Base-by-base conservation (phyloP, 106 monocot species). In the Hemerocallis citrina region DNA sequence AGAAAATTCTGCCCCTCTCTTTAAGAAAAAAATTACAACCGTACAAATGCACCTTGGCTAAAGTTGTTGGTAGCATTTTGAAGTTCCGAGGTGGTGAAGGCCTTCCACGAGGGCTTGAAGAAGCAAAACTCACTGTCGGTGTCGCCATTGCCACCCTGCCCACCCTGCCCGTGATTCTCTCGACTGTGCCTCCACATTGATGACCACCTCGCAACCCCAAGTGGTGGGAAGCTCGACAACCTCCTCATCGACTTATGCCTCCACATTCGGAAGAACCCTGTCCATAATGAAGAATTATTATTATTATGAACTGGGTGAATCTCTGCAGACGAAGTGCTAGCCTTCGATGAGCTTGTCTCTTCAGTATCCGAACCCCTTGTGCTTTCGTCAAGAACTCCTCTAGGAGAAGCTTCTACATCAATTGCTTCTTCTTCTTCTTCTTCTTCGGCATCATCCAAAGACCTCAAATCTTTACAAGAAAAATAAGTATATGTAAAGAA, bases 21-120 rank as follows among this genome's bases (percentile, higher is more conserved):
- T n/a, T n/a, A n/a, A n/a, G n/a, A n/a, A n/a, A n/a, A n/a, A n/a
- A n/a, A n/a, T n/a, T n/a, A n/a, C n/a, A n/a, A n/a, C n/a, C n/a
- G n/a, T n/a, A n/a, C n/a, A n/a, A n/a, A n/a, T n/a, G n/a, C n/a
- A 83, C 89, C 81, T 47, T 72, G 22, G 46, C 65, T 75, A 47
- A 89, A 89, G 65, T 85, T 74, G 56, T 73, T 40, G 21, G 89
- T 89, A 10, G 89, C 89, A 6, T 65, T 44, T 27, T 70, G 60
- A 35, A 89, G 78, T 54, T 89, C 85, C 6, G 35, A 24, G 3
- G 79, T 6, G 3, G 75, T 71, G 67, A 89, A 85, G 54, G 66
- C 74, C 59, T 57, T 71, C 76, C 82, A 71, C 15, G 70, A 59
- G 25, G 79, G 82, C 35, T 65, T 75, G 34, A 46, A 63, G n/a